Conservation (phyloP, 225 moss, liverwort and hornwort genomes). For the Climacium dendroides region DNA sequence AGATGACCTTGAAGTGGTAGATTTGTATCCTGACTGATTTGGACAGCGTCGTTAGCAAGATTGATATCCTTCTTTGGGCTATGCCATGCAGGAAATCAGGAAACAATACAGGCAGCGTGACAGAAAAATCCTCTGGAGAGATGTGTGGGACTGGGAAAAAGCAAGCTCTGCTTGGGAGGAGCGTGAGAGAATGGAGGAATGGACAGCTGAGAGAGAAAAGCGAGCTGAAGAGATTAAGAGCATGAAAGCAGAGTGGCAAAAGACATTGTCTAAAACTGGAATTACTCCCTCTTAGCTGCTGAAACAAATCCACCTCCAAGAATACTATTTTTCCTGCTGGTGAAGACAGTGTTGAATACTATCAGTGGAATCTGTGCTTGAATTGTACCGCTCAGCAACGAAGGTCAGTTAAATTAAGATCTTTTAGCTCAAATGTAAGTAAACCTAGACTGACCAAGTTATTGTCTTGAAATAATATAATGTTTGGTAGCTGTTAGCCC, state of each 20-base stretch:
- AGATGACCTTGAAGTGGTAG: neutral
- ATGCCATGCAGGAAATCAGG: slow-evolving; percentile 41
- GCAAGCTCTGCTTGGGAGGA: slow-evolving; percentile 84
- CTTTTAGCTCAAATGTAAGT: neutral
- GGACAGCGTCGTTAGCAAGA: neutral
- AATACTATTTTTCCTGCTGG: neutral
- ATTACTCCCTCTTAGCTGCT: neutral
- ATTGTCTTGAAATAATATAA: neutral
- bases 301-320: neutral
- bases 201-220: slow-evolving; percentile 46
- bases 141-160: slow-evolving; percentile 96
- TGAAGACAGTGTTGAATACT: neutral
- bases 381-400: neutral
- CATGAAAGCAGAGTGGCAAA: slow-evolving; percentile 35
- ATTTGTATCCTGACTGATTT: neutral
- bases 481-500: neutral
- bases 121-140: slow-evolving; percentile 47
- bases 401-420: neutral
- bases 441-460: neutral
- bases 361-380: neutral
- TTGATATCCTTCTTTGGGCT: neutral
- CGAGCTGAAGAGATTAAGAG: slow-evolving; percentile 32
- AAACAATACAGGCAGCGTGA: slow-evolving; percentile 30
- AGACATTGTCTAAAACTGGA: slow-evolving; percentile 21
- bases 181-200: slow-evolving; percentile 86